These are phyloP conservation scores for Leucocoprinus sp. DNA, from an alignment of 768 basidiomycete species.

Conservation along the genomic window DNA sequence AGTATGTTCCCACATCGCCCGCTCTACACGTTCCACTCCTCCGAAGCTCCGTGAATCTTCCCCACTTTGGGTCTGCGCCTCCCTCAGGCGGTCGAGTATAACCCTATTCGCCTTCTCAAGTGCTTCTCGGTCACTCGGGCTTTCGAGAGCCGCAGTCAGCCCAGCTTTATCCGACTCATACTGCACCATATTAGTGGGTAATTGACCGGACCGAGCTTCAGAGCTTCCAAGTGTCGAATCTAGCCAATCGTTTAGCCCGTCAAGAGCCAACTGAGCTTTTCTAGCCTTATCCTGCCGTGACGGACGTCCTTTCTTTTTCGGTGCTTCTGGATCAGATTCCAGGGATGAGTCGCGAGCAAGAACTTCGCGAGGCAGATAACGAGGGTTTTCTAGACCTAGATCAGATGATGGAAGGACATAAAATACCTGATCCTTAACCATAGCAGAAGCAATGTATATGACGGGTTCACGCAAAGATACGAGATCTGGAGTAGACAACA, in stretches of 20 bases:
- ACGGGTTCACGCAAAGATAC: constrained; percentile 42
- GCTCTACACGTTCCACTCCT: constrained; percentile 39
- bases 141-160: constrained; percentile 23
- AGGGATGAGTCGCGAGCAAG: constrained; percentile 34
- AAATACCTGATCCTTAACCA: constrained; percentile 46
- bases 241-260: constrained; percentile 42
- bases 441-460: constrained; percentile 37
- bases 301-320: constrained; percentile 57
- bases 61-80: constrained; percentile 38
- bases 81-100: constrained; percentile 45
- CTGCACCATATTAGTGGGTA: constrained; percentile 25
- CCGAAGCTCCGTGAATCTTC: constrained; percentile 22
- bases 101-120: constrained; percentile 38
- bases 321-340: constrained; percentile 17
- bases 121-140: constrained; percentile 21
- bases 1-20: constrained; percentile 30
- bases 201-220: not conserved
- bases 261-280: constrained; percentile 43
- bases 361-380: constrained; percentile 63
- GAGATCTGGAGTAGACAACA: constrained; percentile 32
- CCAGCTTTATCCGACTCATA: constrained; percentile 28
- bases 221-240: constrained; percentile 1
- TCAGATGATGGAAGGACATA: constrained; percentile 50
- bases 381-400: constrained; percentile 46
- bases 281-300: constrained; percentile 50